phyloP scores from a whole-genome alignment of 2,329 filamentous ascomycete genomes.

The Zelopaecilomyces penicillatus region DNA sequence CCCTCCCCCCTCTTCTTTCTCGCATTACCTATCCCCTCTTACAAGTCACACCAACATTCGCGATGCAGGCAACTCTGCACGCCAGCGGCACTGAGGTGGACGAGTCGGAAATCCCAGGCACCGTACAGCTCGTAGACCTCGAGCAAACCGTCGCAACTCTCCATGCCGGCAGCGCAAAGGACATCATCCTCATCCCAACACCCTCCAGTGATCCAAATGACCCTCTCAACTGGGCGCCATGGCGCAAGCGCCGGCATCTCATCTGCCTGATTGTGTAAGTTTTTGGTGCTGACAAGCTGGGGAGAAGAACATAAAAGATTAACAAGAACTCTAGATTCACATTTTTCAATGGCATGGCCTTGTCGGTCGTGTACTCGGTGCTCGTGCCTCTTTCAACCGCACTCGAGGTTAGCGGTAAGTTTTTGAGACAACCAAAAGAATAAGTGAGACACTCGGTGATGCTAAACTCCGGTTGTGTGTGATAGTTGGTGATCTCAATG shows the following conservation, averaged over 20 bases:
- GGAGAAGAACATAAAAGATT: neutral
- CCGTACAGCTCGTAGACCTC: conserved; percentile 32
- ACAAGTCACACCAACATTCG: too few relatives aligned
- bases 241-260: conserved; percentile 18
- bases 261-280: conserved; percentile 23
- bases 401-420: conserved; percentile 19
- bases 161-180: conserved; percentile 23
- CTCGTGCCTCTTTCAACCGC: conserved; percentile 26
- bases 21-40: too few relatives aligned
- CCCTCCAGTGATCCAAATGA: conserved; percentile 44
- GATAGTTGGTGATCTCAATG: conserved; percentile 25
- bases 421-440: too few relatives aligned
- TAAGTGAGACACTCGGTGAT: too few relatives aligned
- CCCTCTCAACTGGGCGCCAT: conserved; percentile 40
- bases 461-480: neutral
- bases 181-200: conserved; percentile 42
- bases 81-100: conserved; percentile 1
- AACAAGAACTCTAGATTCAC: conserved; percentile 20
- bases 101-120: conserved; percentile 25
- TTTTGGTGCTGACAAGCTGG: neutral
- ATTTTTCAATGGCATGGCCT: conserved; percentile 31
- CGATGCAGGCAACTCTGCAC: too few relatives aligned
- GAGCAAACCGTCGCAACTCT: conserved; percentile 22
- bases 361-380: conserved; percentile 31
- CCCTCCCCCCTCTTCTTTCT: too few relatives aligned